phyloP scores from a whole-genome alignment of 1,284 basidiomycete genomes.

The Garcileccinum viscosum region DNA sequence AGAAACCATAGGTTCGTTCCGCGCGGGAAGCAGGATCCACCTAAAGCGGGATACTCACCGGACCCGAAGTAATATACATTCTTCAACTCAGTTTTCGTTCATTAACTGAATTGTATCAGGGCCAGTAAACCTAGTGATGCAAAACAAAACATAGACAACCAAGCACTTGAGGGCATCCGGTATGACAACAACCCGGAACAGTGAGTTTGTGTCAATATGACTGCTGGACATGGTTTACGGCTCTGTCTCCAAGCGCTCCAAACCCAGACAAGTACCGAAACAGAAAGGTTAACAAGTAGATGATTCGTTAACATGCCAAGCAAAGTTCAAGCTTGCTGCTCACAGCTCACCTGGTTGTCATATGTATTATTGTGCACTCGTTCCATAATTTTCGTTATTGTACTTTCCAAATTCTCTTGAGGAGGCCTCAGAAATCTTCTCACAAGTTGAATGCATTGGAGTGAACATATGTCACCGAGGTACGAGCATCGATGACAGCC shows the following conservation, averaged over 20 bases:
- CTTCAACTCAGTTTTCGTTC: not conserved
- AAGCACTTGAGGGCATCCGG: not conserved
- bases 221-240: not conserved
- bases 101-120: not conserved
- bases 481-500: too few relatives aligned
- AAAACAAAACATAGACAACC: not conserved
- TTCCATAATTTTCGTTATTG: not conserved
- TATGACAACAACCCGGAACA: not conserved
- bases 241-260: not conserved
- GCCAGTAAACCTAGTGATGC: not conserved
- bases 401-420: not conserved
- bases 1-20: not conserved
- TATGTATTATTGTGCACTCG: not conserved
- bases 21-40: not conserved
- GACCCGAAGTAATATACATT: not conserved
- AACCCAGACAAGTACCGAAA: not conserved
- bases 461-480: too few relatives aligned
- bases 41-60: too few relatives aligned
- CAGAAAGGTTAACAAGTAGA: not conserved
- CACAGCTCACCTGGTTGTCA: not conserved
- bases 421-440: too few relatives aligned
- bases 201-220: not conserved
- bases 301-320: not conserved
- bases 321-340: not conserved
- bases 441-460: too few relatives aligned